Percentiles rank a stretch among this genome's conserved stretches.
phyloP scores from a whole-genome alignment of 352 stramenopile species.

The Thalassiosira mediterranea region DNA sequence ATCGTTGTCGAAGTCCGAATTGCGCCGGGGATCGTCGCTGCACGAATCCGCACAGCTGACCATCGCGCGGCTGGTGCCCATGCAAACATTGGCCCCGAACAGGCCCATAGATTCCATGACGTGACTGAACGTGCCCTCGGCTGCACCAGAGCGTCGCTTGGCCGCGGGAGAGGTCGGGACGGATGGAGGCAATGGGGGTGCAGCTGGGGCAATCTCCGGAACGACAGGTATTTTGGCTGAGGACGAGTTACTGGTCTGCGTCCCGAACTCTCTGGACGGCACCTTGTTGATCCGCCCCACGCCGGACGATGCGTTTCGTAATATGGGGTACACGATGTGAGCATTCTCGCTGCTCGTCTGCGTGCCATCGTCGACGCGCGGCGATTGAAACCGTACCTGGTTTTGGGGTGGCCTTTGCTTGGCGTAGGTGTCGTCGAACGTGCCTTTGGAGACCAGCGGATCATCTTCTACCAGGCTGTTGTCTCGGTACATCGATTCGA shows the following conservation, averaged over 20 bases:
- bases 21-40: conserved; percentile 8
- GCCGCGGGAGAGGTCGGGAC: background rate
- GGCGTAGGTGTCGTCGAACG: background rate
- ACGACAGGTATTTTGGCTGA: too few species aligned
- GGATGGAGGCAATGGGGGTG: too few species aligned
- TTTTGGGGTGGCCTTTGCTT: too few species aligned
- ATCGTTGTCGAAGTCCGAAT: conserved; percentile 6
- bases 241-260: too few species aligned
- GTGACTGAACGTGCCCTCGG: background rate
- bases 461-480: background rate
- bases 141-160: background rate
- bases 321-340: background rate
- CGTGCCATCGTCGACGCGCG: conserved; percentile 2
- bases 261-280: background rate
- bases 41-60: conserved; percentile 37
- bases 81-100: conserved; percentile 34
- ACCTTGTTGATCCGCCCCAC: background rate
- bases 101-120: conserved; percentile 29
- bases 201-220: background rate
- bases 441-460: background rate
- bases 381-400: too few species aligned
- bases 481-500: conserved; percentile 3
- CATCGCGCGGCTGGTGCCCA: conserved; percentile 29
- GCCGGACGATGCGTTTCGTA: too few species aligned
- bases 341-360: background rate